Evolutionary conservation across 441 rosid genomes (phyloP).

Genomic region (Jatropha multifida): DNA sequence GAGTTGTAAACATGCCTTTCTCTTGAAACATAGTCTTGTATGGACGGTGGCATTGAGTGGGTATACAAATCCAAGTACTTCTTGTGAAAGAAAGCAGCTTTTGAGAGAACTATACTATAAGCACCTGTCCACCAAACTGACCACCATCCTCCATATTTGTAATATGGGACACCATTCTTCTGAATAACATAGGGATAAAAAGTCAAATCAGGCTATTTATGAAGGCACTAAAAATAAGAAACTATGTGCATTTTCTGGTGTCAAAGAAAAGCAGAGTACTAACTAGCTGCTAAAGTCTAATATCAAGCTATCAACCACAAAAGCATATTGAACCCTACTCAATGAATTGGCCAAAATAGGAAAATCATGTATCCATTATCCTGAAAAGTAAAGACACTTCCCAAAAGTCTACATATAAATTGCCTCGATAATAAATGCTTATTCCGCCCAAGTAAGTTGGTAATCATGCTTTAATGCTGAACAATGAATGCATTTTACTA

Average conservation of each 20-base stretch:
- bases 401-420: background rate
- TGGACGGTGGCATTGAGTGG: background rate
- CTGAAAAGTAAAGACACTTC: background rate
- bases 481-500: background rate
- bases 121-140: conserved; percentile 89
- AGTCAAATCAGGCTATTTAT: background rate
- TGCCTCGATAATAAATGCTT: background rate
- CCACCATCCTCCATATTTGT: conserved; percentile 75
- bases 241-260: background rate
- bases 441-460: background rate
- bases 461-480: background rate
- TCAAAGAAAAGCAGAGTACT: background rate
- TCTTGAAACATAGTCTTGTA: conserved; percentile 17
- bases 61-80: conserved; percentile 38
- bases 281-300: too few relatives aligned
- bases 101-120: conserved; percentile 76
- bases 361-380: background rate
- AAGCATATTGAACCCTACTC: background rate
- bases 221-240: background rate
- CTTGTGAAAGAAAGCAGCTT: conserved; percentile 81
- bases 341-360: background rate
- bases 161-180: conserved; percentile 22
- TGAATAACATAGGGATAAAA: background rate
- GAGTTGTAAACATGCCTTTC: conserved; percentile 15
- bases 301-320: background rate